Conservation (phyloP, 148 eudicot species). For the Arctostaphylos glauca region DNA sequence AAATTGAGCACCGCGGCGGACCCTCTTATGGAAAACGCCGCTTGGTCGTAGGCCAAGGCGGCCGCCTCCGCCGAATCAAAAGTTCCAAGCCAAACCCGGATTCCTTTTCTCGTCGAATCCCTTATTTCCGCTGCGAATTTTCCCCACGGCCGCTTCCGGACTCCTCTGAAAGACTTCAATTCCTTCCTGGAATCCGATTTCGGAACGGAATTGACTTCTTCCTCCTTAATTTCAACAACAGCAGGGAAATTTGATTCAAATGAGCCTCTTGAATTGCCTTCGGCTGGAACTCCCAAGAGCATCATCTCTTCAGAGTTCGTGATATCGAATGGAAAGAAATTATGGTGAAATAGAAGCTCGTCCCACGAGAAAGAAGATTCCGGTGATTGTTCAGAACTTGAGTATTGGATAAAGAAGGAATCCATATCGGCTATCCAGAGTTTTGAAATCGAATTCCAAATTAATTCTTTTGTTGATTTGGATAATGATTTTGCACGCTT, state of each 20-base stretch:
- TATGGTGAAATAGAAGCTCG: conserved; percentile 2
- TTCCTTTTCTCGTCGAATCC: conserved; percentile 56
- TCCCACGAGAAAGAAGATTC: background rate
- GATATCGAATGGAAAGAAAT: conserved; percentile 32
- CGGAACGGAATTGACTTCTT: conserved; percentile 7
- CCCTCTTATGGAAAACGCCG: conserved; percentile 60
- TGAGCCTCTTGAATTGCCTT: background rate
- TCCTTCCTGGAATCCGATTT: background rate
- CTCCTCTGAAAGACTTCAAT: conserved; percentile 44
- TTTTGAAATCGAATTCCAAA: background rate
- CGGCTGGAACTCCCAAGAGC: conserved; percentile 37
- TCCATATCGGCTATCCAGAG: background rate
- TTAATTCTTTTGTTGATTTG: background rate
- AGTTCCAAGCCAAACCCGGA: conserved; percentile 67
- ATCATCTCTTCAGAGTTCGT: conserved; percentile 46
- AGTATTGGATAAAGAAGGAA: too few relatives aligned
- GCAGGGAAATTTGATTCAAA: background rate
- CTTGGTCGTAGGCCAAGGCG: conserved; percentile 71
- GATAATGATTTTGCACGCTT: too few relatives aligned
- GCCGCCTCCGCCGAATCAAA: conserved; percentile 65
- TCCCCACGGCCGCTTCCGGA: conserved; percentile 64
- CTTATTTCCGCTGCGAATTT: conserved; percentile 68
- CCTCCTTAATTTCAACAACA: background rate
- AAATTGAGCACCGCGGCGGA: conserved; percentile 53
- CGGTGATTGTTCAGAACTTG: background rate